A percentile compares a stretch with the other conserved stretches of the same genome.
Conservation (phyloP, 1,284 basidiomycete species). For the Ceratorhiza oryzae-sativae region DNA sequence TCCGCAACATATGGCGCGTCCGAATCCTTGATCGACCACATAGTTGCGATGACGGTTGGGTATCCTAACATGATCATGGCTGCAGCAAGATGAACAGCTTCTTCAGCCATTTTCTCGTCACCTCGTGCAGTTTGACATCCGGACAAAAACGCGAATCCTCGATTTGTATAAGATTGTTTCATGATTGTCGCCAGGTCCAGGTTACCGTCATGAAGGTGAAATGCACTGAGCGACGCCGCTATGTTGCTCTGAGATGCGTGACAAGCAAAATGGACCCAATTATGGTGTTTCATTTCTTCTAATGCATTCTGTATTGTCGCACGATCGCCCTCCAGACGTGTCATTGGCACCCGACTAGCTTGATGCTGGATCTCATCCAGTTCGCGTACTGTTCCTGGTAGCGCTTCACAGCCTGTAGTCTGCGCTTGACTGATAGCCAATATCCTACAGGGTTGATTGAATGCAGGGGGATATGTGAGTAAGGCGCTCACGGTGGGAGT, state of each 20-base stretch:
- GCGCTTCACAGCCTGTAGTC: background rate
- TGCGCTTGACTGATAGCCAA: background rate
- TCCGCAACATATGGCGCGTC: conserved; percentile 30
- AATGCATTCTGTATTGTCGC: background rate
- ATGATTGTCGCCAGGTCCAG: conserved; percentile 4
- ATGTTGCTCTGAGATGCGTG: conserved; percentile 5
- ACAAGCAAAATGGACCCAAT: conserved; percentile 30
- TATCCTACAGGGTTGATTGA: background rate
- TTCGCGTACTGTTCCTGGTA: background rate
- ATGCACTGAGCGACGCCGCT: background rate
- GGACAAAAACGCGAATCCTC: conserved; percentile 24
- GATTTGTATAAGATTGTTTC: background rate
- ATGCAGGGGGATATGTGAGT: background rate
- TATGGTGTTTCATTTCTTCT: background rate
- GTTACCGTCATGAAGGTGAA: conserved; percentile 2
- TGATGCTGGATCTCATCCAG: background rate
- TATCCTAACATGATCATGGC: conserved; percentile 22
- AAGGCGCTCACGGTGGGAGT: background rate
- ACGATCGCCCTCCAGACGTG: background rate
- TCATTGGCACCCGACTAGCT: background rate
- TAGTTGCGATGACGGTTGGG: conserved; percentile 18
- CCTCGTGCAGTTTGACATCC: conserved; percentile 26
- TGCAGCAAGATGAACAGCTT: conserved; percentile 22
- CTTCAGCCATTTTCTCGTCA: conserved; percentile 5
- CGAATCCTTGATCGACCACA: conserved; percentile 21